Percentiles rank a stretch among this genome's conserved stretches.
These are phyloP conservation scores for Salix purpurea DNA, from an alignment of 345 rosid genomes.

Conservation along the genomic window DNA sequence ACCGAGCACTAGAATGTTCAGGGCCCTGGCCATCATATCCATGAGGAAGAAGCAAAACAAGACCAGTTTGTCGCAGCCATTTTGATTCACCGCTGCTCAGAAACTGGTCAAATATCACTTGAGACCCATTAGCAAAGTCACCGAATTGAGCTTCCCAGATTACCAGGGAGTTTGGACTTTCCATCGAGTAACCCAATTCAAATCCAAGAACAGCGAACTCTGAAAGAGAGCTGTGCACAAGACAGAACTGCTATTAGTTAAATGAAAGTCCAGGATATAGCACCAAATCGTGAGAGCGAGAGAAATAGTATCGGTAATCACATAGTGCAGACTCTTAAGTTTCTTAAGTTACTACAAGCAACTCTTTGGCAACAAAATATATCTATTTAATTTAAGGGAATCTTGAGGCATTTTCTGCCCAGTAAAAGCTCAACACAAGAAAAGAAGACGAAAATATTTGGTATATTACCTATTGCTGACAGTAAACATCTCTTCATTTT, in stretches of 20 bases:
- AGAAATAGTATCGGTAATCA: background rate
- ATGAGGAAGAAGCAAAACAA: conserved; percentile 72
- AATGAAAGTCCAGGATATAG: background rate
- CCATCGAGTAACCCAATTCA: conserved; percentile 83
- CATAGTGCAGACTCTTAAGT: background rate
- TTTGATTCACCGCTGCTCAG: conserved; percentile 78
- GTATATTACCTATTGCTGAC: conserved; percentile 75
- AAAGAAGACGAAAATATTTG: background rate
- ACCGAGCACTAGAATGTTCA: conserved; percentile 77
- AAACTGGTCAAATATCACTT: conserved; percentile 80
- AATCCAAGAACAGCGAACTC: conserved; percentile 85
- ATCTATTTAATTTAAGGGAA: background rate
- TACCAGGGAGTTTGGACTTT: conserved; percentile 73
- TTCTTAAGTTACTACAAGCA: background rate
- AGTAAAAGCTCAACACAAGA: background rate
- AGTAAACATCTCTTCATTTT: conserved; percentile 75
- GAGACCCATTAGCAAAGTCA: conserved; percentile 80
- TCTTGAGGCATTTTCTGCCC: background rate
- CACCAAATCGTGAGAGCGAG: background rate
- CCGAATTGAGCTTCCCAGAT: conserved; percentile 86
- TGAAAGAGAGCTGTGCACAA: conserved; percentile 62
- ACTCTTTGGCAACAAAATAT: background rate
- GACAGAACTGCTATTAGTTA: background rate
- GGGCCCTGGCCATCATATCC: conserved; percentile 90
- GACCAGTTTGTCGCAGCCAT: conserved; percentile 81